Conservation (phyloP, 2,329 filamentous ascomycete species). For the Xylariaceae sp. region DNA sequence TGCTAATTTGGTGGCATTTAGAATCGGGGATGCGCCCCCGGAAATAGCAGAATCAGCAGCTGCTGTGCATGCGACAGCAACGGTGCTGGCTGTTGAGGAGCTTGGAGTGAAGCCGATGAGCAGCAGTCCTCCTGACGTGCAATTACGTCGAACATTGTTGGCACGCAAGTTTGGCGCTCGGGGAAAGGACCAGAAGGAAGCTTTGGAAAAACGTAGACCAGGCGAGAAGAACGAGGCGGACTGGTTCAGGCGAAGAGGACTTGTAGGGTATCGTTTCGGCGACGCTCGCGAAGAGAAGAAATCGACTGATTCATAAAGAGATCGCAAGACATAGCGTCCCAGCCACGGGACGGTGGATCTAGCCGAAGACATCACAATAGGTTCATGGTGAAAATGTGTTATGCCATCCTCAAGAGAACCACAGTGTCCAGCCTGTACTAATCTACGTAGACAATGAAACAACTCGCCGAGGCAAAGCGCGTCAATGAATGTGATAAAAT, state of each 20-base stretch:
- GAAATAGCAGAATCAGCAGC: conserved; percentile 46
- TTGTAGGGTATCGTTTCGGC: conserved; percentile 30
- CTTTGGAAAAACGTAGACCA: conserved; percentile 32
- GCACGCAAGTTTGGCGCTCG: conserved; percentile 41
- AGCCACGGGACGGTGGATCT: conserved; percentile 41
- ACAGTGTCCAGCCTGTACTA: conserved; percentile 3
- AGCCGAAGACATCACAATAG: conserved; percentile 41
- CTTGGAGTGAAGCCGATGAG: conserved; percentile 54
- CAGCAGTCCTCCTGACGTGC: conserved; percentile 61
- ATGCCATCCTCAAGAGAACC: conserved; percentile 10
- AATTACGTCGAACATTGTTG: conserved; percentile 54
- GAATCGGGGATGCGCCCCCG: conserved; percentile 36
- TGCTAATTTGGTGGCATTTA: conserved; percentile 45
- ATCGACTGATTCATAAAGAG: conserved; percentile 39
- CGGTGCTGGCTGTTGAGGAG: conserved; percentile 45
- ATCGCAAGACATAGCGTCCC: conserved; percentile 39
- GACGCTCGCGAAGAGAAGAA: conserved; percentile 34
- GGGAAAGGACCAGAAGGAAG: conserved; percentile 37
- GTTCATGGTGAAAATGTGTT: conserved; percentile 37
- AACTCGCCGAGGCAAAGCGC: background rate
- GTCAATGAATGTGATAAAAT: background rate
- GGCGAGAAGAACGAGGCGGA: conserved; percentile 30
- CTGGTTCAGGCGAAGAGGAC: conserved; percentile 29
- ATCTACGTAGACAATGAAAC: background rate
- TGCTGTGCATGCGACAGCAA: conserved; percentile 48